Evolutionary conservation across 2,329 filamentous ascomycete genomes (phyloP), one percentile per base, ranked within the genome.

Genomic region (Microdochium paspali): DNA sequence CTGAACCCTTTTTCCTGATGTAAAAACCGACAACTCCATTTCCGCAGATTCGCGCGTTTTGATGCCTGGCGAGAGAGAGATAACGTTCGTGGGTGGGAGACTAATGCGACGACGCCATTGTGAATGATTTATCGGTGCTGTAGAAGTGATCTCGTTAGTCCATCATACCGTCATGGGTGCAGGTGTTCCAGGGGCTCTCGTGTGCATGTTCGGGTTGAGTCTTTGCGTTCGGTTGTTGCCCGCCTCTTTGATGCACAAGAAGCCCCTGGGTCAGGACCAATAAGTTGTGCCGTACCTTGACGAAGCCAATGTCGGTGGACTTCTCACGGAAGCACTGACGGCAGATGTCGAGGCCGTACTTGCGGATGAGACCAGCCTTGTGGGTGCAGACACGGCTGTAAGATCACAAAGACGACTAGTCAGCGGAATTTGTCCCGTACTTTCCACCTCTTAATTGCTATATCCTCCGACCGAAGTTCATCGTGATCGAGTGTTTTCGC

Each of bases 351-450:
- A 96, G 82, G 69, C 93, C 91, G 79, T 98, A 98, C 80, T 98
- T 98, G 80, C 93, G 90, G 84, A 98, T 95, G 63, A 98, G 84
- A 94, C 93, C 93, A 67, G 93, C 91, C 69, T 82, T 84, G 87
- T 98, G 91, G 69, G 90, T 89, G 88, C 78, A 82, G 67, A 81
- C 76, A 56, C 78, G 78, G 78, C 78, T 81, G 58, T 57, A 58
- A 43, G 55, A 32, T 52, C 47, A 49, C 23, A 5, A 40, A 40
- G 35, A 40, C 35, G 35, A 40, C 12, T 52, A 46, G 54, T 50
- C 51, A 31, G 54, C 49, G 87, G 13, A 24, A 23, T 21, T 24
- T 28, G n/a, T 30, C 28, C 24, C 24, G 24, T 25, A 15, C 12
- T 25, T 69, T 87, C 83, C 67, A 84, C 79, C 84, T 87, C 65